Conservation (phyloP, 2,329 filamentous ascomycete genomes). For the Talaromyces sp. region DNA sequence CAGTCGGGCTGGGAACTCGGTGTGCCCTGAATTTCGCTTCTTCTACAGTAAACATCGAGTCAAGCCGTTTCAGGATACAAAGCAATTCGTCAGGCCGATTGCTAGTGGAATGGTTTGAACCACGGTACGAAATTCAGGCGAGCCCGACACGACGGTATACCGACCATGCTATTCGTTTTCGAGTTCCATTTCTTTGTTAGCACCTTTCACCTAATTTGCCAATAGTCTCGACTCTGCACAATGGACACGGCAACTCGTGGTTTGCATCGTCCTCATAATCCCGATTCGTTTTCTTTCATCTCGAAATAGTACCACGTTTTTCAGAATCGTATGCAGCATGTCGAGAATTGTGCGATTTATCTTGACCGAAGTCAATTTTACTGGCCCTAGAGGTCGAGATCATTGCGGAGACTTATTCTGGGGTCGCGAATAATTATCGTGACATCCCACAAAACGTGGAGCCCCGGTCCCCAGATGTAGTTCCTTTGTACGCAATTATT, state of each 20-base stretch:
- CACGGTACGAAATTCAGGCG: background rate
- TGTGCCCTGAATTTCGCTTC: background rate
- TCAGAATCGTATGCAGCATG: background rate
- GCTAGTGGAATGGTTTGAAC: background rate
- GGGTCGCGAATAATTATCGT: slow-evolving; percentile 8
- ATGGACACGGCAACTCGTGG: background rate
- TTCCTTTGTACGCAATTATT: background rate
- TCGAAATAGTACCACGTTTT: background rate
- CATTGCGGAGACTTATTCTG: background rate
- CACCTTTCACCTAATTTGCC: background rate
- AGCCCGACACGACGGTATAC: background rate
- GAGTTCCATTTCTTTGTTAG: background rate
- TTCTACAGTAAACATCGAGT: background rate
- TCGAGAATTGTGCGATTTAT: background rate
- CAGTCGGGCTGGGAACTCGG: background rate
- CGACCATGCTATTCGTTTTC: background rate
- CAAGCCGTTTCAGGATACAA: background rate
- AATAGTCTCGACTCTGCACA: background rate
- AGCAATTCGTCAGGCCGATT: background rate
- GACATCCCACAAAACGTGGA: slow-evolving; percentile 8
- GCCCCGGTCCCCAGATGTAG: background rate
- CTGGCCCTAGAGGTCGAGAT: background rate
- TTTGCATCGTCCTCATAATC: background rate
- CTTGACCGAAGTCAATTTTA: background rate
- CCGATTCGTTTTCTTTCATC: slow-evolving; percentile 2